Evolutionary conservation across 2,329 filamentous ascomycete species (phyloP).

Genomic region (Colletotrichum eleusines): DNA sequence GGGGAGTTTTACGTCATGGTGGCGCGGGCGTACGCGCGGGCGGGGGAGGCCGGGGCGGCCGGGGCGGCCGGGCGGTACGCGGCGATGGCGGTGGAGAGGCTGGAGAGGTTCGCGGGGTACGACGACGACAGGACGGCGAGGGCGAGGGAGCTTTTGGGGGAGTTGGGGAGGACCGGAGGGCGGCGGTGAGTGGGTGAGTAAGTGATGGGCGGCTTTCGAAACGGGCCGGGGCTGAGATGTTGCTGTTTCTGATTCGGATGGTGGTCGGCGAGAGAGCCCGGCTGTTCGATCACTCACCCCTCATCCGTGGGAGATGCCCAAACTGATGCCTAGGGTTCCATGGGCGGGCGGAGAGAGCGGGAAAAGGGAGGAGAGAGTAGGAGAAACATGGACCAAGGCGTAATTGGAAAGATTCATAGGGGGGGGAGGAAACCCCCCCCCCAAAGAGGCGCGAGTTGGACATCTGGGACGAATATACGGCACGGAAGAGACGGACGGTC

Average conservation of each 20-base stretch:
- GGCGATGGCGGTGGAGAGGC: slow-evolving; percentile 41
- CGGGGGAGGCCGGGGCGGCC: slow-evolving; percentile 44
- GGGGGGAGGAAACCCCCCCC: slow-evolving; percentile 3
- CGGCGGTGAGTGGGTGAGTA: neutral
- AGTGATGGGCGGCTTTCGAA: neutral
- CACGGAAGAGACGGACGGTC: neutral
- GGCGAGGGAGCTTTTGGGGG: slow-evolving; percentile 29
- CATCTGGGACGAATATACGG: slow-evolving; percentile 12
- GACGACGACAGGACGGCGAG: slow-evolving; percentile 45
- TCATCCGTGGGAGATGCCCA: neutral
- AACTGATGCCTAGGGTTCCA: neutral
- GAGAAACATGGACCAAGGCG: neutral
- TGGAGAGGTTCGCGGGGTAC: slow-evolving; percentile 43
- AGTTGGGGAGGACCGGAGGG: slow-evolving; percentile 32
- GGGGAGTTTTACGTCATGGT: slow-evolving; percentile 45
- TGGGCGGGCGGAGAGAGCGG: neutral
- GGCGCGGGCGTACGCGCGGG: slow-evolving; percentile 42
- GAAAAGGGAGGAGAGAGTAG: neutral
- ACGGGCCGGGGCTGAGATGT: neutral
- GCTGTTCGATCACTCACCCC: neutral
- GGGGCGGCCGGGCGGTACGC: slow-evolving; percentile 43
- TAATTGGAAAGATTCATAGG: neutral
- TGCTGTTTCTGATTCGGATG: slow-evolving; percentile 1
- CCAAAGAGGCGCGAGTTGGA: slow-evolving; percentile 1
- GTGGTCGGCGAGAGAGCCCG: neutral